Base-by-base conservation (phyloP, 768 basidiomycete genomes). In the Psilocybe tampanensis region DNA sequence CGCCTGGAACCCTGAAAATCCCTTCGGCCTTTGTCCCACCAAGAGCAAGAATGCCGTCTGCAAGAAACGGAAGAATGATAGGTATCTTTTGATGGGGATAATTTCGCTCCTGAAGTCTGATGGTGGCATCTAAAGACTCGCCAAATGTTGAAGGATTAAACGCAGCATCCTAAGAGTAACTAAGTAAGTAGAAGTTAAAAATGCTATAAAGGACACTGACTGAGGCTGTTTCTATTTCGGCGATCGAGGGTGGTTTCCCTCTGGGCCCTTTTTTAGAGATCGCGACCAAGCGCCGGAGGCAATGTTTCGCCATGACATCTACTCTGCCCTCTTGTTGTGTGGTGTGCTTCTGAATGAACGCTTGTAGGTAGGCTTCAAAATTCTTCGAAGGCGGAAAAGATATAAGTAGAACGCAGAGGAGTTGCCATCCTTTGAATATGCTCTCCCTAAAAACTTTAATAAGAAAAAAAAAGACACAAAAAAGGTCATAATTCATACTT, bases 141-240 rank as follows among this genome's bases (percentile, higher is more conserved):
- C 94, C 94, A 65, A 97, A 98, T 1, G 91, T 94, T 1, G 93
- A 95, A 0, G 95, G 94, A 61, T 95, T 91, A 75, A 97, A 98
- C 8, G 95, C 94, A 23, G 94, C 94, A 64, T 95, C 93, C 85
- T 92, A 64, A 26, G 9, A 55, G 34, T 33, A 43, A 29, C 12
- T 17, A 26, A 33, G n/a, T 54, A 66, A 51, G 61, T 59, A 51
- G 49, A 15, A 43, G 29, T 48, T 32, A n/a, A 44, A 53, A 26
- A 56, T 19, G 42, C 42, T n/a, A n/a, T n/a, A n/a, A n/a, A 50
- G 44, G 12, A 33, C 8, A 75, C 84, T 63, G 60, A 89, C 90
- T 55, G 91, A 89, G 19, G 95, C 95, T 2, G 89, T 92, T 74
- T 96, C 94, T 55, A 98, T 96, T 73, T 98, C 95, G 9, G 87